Evolutionary conservation across 1,139 yeast genomes (phyloP), one percentile per base, ranked within the genome.

Genomic region (Nematodospora anomalae): DNA sequence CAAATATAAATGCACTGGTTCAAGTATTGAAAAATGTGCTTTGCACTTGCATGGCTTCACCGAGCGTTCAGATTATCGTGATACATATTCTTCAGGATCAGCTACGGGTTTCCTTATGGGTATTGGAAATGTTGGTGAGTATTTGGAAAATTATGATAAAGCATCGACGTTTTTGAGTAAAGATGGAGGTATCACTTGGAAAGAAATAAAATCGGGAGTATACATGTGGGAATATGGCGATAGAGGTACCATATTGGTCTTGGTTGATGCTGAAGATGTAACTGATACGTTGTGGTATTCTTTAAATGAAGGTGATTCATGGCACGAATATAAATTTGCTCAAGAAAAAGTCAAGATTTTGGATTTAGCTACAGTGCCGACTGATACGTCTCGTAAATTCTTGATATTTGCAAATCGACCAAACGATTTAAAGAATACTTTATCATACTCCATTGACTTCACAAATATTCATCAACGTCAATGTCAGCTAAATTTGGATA

Each of bases 201-300:
- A 60, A 38, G 95, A 88, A 58, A 65, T 89, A 18, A 72, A 64
- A 36, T 76, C 83, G 44, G 95, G 95, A 1, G 74, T 78, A 0
- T 75, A 76, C 52, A 84, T 84, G 78, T 94, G 97, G 97, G 97
- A 90, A 58, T 92, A 72, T 59, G 98, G 97, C 42, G 98, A 94
- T 57, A 83, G 89, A 48, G 98, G 99, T 6, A 80, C 96, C 1
- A 74, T 94, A 28, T 64, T 92, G 41, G 88, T 85, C 1, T 60
- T 90, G 34, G 92, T 84, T 4, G 70, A 78, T 35, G 77, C 77
- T 15, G 64, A 58, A 6, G 77, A 74, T 4, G 64, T 67, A 20
- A 83, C 96, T 0, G 71, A 87, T 44, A 58, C 63, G 0, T 44
- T 92, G 2, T 51, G 63, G 1, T 90, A 81, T 51, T 84, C 97